phyloP scores from a whole-genome alignment of 179 eudicot genomes.

The Dionaea muscipula region DNA sequence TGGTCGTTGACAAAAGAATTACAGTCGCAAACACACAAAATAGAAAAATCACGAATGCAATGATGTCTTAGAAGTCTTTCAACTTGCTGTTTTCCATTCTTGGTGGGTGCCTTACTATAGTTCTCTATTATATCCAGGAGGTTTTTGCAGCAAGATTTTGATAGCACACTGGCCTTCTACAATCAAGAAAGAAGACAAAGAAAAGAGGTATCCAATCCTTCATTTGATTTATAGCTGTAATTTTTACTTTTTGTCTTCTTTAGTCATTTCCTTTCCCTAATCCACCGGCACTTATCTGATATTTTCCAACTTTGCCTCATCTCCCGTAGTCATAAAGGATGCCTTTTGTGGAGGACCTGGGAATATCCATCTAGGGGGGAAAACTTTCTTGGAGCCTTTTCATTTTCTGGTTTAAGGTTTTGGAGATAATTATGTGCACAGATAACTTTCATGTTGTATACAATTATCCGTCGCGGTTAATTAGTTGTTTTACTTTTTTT shows the following conservation, averaged over 20 bases:
- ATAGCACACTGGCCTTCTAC: slow-evolving; percentile 70
- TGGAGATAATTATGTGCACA: no score
- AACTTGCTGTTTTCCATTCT: not conserved
- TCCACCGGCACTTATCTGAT: not conserved
- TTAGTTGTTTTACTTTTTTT: not conserved
- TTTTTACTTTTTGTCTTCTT: not conserved
- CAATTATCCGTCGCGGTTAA: no score
- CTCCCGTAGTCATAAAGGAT: no score
- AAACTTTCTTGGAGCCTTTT: no score
- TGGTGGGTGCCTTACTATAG: slow-evolving; percentile 8
- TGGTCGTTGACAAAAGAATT: no score
- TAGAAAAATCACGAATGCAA: not conserved
- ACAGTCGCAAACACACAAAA: no score
- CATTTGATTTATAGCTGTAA: not conserved
- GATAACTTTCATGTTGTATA: no score
- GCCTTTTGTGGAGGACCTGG: no score
- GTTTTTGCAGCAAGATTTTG: slow-evolving; percentile 84
- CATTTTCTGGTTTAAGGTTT: no score
- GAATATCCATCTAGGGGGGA: no score
- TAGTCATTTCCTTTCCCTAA: slow-evolving; percentile 2
- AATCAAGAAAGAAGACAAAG: slow-evolving; percentile 86
- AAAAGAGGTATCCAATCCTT: slow-evolving; percentile 47
- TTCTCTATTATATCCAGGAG: slow-evolving; percentile 40
- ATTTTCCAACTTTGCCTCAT: no score
- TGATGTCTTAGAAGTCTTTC: not conserved